Evolutionary conservation across 2,329 filamentous ascomycete genomes (phyloP).

Genomic region (Talaromyces amestolkiae): DNA sequence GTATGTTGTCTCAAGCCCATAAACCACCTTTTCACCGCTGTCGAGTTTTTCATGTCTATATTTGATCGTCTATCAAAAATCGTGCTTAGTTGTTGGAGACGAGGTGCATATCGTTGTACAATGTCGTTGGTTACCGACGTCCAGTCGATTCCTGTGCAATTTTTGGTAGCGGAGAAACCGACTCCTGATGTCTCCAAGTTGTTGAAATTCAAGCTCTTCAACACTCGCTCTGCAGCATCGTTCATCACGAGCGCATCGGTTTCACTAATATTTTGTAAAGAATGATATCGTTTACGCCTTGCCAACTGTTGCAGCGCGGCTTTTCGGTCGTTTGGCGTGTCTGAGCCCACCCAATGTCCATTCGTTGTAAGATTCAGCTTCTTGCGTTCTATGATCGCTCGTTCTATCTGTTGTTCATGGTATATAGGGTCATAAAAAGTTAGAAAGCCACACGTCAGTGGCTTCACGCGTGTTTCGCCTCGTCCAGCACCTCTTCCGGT

Average conservation of each 20-base stretch:
- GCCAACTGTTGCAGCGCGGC: not conserved
- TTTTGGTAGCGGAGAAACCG: not conserved
- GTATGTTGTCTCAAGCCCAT: conserved; percentile 1
- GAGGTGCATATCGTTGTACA: conserved; percentile 7
- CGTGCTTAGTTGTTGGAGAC: not conserved
- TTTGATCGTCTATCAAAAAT: not conserved
- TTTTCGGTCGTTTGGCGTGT: not conserved
- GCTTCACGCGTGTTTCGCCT: conserved; percentile 45
- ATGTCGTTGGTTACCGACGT: not conserved
- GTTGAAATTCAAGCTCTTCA: not conserved
- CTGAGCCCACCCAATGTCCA: not conserved
- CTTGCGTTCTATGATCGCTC: not conserved
- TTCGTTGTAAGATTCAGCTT: not conserved
- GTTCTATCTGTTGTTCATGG: not conserved
- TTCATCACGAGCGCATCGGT: not conserved
- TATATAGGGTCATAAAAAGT: not conserved
- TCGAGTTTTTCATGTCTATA: conserved; percentile 33
- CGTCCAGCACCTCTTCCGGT: conserved; percentile 38
- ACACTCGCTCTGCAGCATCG: not conserved
- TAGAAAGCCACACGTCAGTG: conserved; percentile 45
- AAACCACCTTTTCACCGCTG: not conserved
- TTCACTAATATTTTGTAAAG: not conserved
- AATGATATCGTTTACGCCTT: not conserved
- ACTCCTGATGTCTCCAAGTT: not conserved
- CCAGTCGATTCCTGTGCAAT: conserved; percentile 7